phyloP scores from a whole-genome alignment of 306 rosid species.

The Citrullus amarus region DNA sequence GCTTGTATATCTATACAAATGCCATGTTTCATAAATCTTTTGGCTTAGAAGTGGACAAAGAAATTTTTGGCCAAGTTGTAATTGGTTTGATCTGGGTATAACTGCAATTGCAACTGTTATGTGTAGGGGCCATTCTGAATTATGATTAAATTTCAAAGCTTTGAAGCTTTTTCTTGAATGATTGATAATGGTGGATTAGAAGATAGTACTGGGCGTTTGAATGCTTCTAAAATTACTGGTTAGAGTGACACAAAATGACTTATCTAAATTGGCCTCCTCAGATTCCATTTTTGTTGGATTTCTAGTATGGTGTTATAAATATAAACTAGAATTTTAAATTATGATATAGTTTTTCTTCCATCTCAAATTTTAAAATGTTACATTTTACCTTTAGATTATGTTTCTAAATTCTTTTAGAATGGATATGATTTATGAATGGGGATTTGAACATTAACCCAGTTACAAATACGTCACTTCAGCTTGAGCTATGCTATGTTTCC shows the following conservation, averaged over 20 bases:
- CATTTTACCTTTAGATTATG: too few species aligned
- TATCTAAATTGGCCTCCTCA: neutral
- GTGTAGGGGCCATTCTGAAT: neutral
- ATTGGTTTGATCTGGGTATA: neutral
- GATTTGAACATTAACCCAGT: too few species aligned
- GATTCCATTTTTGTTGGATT: neutral
- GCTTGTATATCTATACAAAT: constrained; percentile 2
- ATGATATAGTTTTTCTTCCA: too few species aligned
- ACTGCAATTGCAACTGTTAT: neutral
- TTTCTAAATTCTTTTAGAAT: too few species aligned
- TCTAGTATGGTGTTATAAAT: neutral
- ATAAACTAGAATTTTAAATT: too few species aligned
- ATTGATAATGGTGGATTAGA: neutral
- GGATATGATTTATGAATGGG: too few species aligned
- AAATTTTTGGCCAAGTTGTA: neutral
- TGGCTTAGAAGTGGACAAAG: neutral
- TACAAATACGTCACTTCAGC: too few species aligned
- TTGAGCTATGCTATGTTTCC: too few species aligned
- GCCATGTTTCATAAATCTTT: neutral
- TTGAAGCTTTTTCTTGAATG: neutral
- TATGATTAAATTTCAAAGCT: neutral
- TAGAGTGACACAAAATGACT: neutral
- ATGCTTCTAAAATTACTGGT: neutral
- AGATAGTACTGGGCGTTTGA: neutral
- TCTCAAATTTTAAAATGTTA: too few species aligned